phyloP scores from a whole-genome alignment of 345 rosid genomes.

The Lepidium africanum region DNA sequence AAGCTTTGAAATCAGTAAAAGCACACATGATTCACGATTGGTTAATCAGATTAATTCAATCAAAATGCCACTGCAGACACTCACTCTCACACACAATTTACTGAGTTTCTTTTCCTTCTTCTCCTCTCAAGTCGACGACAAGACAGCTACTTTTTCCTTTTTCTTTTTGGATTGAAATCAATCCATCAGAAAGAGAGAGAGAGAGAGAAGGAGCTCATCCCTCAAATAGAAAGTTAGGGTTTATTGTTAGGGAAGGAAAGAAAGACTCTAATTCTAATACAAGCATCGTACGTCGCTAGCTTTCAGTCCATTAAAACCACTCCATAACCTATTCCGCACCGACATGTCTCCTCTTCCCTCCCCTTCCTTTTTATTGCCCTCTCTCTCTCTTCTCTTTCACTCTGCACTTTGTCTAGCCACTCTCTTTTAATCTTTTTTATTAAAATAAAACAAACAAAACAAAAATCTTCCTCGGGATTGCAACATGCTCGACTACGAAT shows the following conservation, averaged over 20 bases:
- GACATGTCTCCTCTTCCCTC: constrained; percentile 43
- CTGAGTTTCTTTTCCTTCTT: neutral
- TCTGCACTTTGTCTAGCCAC: neutral
- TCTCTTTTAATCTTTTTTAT: too few species aligned
- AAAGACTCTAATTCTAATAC: constrained; percentile 18
- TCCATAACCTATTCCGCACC: constrained; percentile 40
- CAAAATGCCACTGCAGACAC: neutral
- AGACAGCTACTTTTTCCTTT: neutral
- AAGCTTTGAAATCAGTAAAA: neutral
- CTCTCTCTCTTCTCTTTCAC: neutral
- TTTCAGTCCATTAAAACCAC: constrained; percentile 22
- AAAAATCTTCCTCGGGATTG: constrained; percentile 30
- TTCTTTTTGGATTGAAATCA: too few species aligned
- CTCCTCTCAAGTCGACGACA: neutral
- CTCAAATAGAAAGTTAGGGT: constrained; percentile 37
- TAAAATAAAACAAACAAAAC: too few species aligned
- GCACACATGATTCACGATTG: neutral
- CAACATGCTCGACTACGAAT: constrained; percentile 79
- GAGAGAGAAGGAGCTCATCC: neutral
- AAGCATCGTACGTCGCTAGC: constrained; percentile 23
- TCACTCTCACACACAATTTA: constrained; percentile 17
- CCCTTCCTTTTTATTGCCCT: constrained; percentile 19
- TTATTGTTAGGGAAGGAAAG: neutral
- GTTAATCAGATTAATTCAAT: neutral
- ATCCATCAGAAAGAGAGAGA: neutral